Percentiles rank a stretch among this genome's conserved stretches.
Conservation (phyloP, 1,284 basidiomycete genomes). For the Coniferiporia weirii region DNA sequence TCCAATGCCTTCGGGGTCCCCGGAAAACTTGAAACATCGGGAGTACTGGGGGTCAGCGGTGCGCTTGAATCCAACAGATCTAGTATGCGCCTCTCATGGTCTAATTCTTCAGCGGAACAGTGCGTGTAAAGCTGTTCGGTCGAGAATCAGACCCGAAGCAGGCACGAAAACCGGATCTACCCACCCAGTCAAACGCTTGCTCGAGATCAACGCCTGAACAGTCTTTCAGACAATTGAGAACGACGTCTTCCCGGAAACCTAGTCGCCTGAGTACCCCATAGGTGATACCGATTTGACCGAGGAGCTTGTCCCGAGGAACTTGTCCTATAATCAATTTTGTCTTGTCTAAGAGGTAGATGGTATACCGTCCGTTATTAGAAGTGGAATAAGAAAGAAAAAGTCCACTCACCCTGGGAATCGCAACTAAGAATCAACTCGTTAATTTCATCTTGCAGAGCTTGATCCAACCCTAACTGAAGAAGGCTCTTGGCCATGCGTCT, state of each 20-base stretch:
- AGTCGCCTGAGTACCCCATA: slow-evolving; percentile 81
- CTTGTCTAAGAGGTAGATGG: slow-evolving; percentile 9
- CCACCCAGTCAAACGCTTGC: slow-evolving; percentile 90
- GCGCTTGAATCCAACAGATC: slow-evolving; percentile 18
- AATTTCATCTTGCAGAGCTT: slow-evolving; percentile 53
- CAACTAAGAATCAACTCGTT: slow-evolving; percentile 45
- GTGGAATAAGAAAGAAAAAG: neutral
- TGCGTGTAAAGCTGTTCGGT: slow-evolving; percentile 59
- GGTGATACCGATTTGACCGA: slow-evolving; percentile 70
- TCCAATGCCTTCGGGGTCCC: slow-evolving; percentile 7
- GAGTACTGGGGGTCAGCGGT: slow-evolving; percentile 31
- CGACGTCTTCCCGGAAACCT: slow-evolving; percentile 71
- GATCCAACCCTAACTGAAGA: slow-evolving; percentile 61
- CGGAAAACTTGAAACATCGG: slow-evolving; percentile 8
- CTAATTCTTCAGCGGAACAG: slow-evolving; percentile 62
- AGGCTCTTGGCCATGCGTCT: slow-evolving; percentile 69
- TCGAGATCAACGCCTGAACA: slow-evolving; percentile 76
- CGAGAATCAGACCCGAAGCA: slow-evolving; percentile 6
- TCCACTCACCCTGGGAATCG: slow-evolving; percentile 33
- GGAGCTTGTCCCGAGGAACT: slow-evolving; percentile 60
- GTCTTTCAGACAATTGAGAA: slow-evolving; percentile 62
- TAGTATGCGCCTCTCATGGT: slow-evolving; percentile 25
- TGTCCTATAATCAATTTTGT: slow-evolving; percentile 5
- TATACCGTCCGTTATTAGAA: neutral
- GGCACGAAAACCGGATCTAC: slow-evolving; percentile 24